Base-by-base conservation (phyloP, 805 yeast genomes). In the Candida arabinofermentans region DNA sequence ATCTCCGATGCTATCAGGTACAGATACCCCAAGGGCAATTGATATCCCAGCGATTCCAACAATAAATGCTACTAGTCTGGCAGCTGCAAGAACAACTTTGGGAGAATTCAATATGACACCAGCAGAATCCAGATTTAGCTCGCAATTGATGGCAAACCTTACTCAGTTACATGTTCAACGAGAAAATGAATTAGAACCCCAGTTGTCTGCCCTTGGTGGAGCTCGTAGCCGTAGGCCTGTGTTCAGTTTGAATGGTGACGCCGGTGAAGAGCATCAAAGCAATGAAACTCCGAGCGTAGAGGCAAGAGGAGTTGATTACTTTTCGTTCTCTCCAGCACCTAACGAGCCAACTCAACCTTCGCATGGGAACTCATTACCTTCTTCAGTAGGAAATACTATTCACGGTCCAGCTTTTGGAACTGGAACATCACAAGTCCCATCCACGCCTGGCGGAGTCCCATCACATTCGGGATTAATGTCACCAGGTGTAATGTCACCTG, bases 401-500 rank as follows among this genome's bases (percentile, higher is more conserved):
- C 46, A 55, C 3, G 58, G 58, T 4, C 59, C 59, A 2, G 29
- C 52, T 9, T 49, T 57, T 30, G 37, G 48, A 2, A 48, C 43
- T 7, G 59, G 59, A 8, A 46, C 46, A 1, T 24, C 49, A 5
- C 44, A 47, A 34, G 39, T 40, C 14, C 36, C 44, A 3, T 27
- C 40, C 2, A 45, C 55, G 13, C 51, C 53, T 9, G 47, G 36
- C 5, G 32, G 18, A 7, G 9, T 29, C 18, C 32, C 32, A 29
- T 21, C 22, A 13, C 32, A 29, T 18, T 17, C 17, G 14, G 36
- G 38, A 22, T 27, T 35, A 3, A 32, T 47, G 27, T 37, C 46
- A 1, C 76, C 81, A 1, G 77, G 75, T 8, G 50, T 66, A 3
- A 32, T 56, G 5, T 69, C 84, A 1, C 87, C 89, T 0, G 79